Base-by-base conservation (phyloP, 2,329 filamentous ascomycete genomes). In the Stagonosporopsis tanaceti region DNA sequence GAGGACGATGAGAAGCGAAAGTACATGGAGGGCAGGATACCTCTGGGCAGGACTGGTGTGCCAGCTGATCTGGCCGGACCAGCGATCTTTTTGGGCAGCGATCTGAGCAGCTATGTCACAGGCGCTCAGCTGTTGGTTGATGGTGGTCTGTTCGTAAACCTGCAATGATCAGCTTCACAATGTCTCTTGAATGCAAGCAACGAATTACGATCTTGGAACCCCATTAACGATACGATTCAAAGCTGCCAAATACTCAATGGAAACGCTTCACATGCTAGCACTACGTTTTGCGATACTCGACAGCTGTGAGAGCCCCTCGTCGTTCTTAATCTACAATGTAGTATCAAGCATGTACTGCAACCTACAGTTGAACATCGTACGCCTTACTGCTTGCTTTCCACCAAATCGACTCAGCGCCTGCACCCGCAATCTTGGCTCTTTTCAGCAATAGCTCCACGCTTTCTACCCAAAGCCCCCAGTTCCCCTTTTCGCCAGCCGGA, bases 141-240 rank as follows among this genome's bases (percentile, higher is more conserved):
- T 77, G 93, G 93, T 11, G 93, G 93, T 0, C 75, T 94, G 60
- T 97, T 95, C 81, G 93, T 96, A 15, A 96, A 96, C 77, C 79
- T 96, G 48, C 72, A 75, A 50, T 72, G 24, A 46, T 9, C 22
- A 20, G 20, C 2, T 6, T 12, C 12, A 12, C 35, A 38, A 20
- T 20, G 22, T 15, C 12, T 34, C 32, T 4, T 6, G 30, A 11
- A 32, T 14, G 30, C 30, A 32, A 32, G 30, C 30, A 32, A 32
- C 11, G 30, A 32, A 32, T 32, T 4, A 32, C 3, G 30, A 32
- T 14, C 12, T 32, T 32, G 30, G 11, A 12, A 32, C 11, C 3
- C 30, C 12, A 1, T 14, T 9, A 32, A 32, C 30, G 25, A 27
- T 8, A 12, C 8, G 30, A 12, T 9, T 14, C 11, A 32, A 9